Evolutionary conservation across 768 basidiomycete genomes (phyloP).

Genomic region (Panellus pusillus): DNA sequence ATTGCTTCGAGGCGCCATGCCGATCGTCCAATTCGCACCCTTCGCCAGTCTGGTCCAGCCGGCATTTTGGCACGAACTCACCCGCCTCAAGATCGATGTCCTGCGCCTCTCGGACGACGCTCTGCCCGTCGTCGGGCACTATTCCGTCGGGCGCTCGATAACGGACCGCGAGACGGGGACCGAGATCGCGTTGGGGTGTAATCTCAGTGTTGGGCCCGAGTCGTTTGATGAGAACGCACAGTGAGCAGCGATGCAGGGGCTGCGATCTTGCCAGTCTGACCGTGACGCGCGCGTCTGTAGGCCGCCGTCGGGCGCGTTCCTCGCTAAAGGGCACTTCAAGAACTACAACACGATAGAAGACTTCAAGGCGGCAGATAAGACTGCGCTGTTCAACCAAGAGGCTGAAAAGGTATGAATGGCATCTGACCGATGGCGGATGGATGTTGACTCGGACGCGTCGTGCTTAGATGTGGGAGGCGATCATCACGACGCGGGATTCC

Average conservation of each 20-base stretch:
- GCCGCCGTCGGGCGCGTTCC: conserved; percentile 47
- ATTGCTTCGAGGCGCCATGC: conserved; percentile 34
- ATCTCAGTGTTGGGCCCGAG: conserved; percentile 62
- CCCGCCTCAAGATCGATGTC: conserved; percentile 86
- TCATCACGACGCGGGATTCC: conserved; percentile 51
- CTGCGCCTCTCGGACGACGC: conserved; percentile 78
- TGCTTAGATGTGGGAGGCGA: conserved; percentile 68
- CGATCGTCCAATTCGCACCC: conserved; percentile 85
- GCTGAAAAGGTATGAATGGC: conserved; percentile 57
- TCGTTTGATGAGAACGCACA: conserved; percentile 53
- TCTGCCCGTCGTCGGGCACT: conserved; percentile 62
- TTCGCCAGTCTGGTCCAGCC: conserved; percentile 88
- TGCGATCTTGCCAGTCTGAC: not conserved
- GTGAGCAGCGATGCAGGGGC: conserved; percentile 34
- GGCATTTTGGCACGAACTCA: conserved; percentile 90
- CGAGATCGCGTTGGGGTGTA: conserved; percentile 71
- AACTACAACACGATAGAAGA: conserved; percentile 98
- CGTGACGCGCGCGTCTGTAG: conserved; percentile 31
- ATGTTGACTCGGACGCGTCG: not conserved
- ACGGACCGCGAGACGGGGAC: conserved; percentile 76
- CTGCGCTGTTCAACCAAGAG: conserved; percentile 74
- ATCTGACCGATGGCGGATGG: conserved; percentile 2
- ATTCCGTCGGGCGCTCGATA: conserved; percentile 69
- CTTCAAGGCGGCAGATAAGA: conserved; percentile 88
- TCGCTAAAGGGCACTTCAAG: conserved; percentile 70